A percentile compares a stretch with the other conserved stretches of the same genome.
Evolutionary conservation across 306 rosid genomes (phyloP).

Genomic region (Psophocarpus tetragonolobus): DNA sequence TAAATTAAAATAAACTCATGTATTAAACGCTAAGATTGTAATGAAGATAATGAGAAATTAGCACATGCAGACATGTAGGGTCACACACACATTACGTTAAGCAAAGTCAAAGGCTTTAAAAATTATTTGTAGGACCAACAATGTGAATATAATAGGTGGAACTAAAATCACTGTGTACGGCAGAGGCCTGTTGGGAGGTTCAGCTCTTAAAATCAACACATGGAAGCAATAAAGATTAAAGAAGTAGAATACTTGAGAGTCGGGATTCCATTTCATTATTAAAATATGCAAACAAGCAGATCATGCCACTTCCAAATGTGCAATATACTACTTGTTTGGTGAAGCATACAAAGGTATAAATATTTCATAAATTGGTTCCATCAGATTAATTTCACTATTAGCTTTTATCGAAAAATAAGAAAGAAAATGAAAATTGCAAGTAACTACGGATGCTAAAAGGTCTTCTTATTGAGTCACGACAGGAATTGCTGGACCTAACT

Average conservation of each 20-base stretch:
- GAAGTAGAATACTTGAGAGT: constrained; percentile 2
- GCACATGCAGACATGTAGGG: not conserved
- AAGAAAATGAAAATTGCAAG: constrained; percentile 41
- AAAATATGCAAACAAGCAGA: not conserved
- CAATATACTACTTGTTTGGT: not conserved
- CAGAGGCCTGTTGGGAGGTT: constrained; percentile 59
- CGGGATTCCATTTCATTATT: not conserved
- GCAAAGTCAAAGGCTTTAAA: constrained; percentile 77
- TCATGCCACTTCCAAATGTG: constrained; percentile 4
- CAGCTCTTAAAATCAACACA: constrained; percentile 54
- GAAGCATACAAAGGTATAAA: not conserved
- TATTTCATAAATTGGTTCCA: not conserved
- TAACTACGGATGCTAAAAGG: constrained; percentile 66
- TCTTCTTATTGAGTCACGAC: constrained; percentile 84
- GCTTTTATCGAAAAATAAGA: constrained; percentile 8
- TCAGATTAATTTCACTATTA: not conserved
- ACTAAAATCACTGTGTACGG: constrained; percentile 59
- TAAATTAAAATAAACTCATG: not conserved
- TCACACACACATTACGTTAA: constrained; percentile 29
- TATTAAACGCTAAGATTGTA: not conserved
- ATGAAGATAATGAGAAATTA: constrained; percentile 20
- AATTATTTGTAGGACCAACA: constrained; percentile 72
- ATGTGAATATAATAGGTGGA: constrained; percentile 64
- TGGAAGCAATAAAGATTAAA: not conserved
- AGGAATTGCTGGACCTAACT: too few relatives aligned